Percentiles rank a stretch among this genome's conserved stretches.
Evolutionary conservation across 2,329 filamentous ascomycete species (phyloP).

Genomic region (Aspergillus pseudoglaucus): DNA sequence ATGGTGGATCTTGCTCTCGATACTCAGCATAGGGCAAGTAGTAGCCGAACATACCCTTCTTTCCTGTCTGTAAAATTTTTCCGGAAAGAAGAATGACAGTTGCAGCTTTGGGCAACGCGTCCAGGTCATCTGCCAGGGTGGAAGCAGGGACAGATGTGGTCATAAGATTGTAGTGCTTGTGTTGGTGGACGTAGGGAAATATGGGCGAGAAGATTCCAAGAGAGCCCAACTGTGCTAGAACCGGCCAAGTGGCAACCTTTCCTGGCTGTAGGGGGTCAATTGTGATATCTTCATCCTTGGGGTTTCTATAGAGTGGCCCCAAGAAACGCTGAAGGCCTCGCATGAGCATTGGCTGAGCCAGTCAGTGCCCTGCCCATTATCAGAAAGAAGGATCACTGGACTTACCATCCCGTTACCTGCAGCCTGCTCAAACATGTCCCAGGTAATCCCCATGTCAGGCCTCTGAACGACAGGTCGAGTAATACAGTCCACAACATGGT

Average conservation of each 20-base stretch:
- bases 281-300: background rate
- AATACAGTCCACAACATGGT: background rate
- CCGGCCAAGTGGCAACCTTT: background rate
- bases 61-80: background rate
- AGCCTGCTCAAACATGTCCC: background rate
- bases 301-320: background rate
- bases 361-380: background rate
- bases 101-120: background rate
- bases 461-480: background rate
- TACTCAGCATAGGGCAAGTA: background rate
- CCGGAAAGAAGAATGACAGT: background rate
- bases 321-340: background rate
- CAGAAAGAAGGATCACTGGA: background rate
- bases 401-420: background rate
- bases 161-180: background rate
- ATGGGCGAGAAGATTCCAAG: background rate
- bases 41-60: background rate
- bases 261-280: background rate
- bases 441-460: background rate
- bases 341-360: background rate
- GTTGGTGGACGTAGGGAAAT: background rate
- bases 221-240: background rate
- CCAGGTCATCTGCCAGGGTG: background rate
- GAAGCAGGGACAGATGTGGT: background rate
- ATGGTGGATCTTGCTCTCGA: background rate